Evolutionary conservation across 2,329 filamentous ascomycete species (phyloP).

Genomic region (Alternaria longipes): DNA sequence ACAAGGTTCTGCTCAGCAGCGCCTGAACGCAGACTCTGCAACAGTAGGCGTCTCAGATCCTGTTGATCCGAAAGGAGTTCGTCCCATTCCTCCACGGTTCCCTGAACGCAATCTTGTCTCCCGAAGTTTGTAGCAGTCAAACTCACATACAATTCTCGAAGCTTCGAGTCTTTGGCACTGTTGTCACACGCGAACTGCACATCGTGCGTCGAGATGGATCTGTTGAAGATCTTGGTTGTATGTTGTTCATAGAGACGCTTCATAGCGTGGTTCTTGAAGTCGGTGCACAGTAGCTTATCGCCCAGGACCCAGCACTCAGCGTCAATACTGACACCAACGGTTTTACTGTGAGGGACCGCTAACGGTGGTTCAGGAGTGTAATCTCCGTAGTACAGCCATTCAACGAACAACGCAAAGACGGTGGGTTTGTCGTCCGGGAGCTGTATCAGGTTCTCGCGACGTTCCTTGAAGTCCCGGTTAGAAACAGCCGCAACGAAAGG

Average conservation of each 20-base stretch:
- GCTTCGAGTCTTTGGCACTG: constrained; percentile 13
- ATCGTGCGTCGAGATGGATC: constrained; percentile 13
- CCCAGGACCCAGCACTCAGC: constrained; percentile 22
- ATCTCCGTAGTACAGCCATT: constrained; percentile 28
- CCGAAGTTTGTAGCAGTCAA: not conserved
- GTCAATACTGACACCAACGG: constrained; percentile 6
- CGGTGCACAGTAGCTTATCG: constrained; percentile 18
- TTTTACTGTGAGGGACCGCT: not conserved
- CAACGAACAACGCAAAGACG: constrained; percentile 23
- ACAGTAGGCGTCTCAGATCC: constrained; percentile 10
- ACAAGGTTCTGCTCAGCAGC: not conserved
- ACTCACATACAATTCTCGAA: constrained; percentile 16
- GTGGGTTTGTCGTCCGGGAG: constrained; percentile 21
- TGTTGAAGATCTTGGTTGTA: constrained; percentile 36
- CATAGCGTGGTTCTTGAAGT: constrained; percentile 28
- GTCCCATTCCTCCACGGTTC: constrained; percentile 22
- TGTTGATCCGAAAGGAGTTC: constrained; percentile 6
- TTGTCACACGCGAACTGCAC: constrained; percentile 16
- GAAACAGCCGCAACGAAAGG: constrained; percentile 21
- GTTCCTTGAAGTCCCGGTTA: constrained; percentile 22
- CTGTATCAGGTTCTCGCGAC: constrained; percentile 15
- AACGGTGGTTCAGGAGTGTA: constrained; percentile 11
- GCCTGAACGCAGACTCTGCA: constrained; percentile 8
- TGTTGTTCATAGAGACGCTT: constrained; percentile 12
- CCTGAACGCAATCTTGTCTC: not conserved